Conservation (phyloP, 768 basidiomycete species). For the Amanita rubescens region DNA sequence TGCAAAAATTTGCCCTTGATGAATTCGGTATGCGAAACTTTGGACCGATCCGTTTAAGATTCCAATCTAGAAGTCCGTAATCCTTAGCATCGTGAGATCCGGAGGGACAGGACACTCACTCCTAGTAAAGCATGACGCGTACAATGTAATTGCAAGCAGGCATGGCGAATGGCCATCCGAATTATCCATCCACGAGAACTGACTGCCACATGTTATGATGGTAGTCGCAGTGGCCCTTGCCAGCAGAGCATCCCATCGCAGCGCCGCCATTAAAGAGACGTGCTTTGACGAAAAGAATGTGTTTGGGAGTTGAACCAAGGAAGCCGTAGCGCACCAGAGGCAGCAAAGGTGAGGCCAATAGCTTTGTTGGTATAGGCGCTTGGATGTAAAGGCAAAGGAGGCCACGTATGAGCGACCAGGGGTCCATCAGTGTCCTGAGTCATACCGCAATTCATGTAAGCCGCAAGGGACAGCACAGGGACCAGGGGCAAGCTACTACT, state of each 20-base stretch:
- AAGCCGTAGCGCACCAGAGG: no score
- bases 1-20: conserved; percentile 1
- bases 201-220: not conserved
- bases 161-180: not conserved
- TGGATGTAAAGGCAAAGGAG: not conserved
- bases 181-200: conserved; percentile 5
- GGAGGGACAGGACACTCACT: not conserved
- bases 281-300: not conserved
- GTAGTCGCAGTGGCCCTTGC: not conserved
- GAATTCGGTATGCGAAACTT: not conserved
- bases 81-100: no score
- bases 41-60: no score
- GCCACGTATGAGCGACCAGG: no score
- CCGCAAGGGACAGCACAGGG: no score
- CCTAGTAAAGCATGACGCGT: not conserved
- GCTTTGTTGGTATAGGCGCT: not conserved
- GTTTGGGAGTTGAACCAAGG: not conserved
- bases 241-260: not conserved
- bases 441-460: no score
- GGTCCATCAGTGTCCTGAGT: no score
- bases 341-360: not conserved
- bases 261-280: not conserved
- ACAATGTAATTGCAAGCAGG: not conserved
- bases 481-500: no score
- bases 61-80: conserved; percentile 2